Evolutionary conservation across 495 filamentous ascomycete genomes (phyloP), one percentile per base, ranked within the genome.

Genomic region (Pseudoneurospora amorphoporcata): DNA sequence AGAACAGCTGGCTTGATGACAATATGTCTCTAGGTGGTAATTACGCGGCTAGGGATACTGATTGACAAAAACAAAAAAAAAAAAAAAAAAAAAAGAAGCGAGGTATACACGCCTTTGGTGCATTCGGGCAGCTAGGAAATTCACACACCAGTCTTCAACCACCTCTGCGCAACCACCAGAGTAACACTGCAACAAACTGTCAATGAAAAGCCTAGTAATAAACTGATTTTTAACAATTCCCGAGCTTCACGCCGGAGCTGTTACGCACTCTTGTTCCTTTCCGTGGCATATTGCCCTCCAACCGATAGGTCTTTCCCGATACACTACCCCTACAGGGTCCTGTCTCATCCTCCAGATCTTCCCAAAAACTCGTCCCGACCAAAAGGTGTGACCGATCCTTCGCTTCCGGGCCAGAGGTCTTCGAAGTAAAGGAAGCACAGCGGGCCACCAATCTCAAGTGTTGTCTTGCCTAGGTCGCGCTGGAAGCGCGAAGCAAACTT

Each of bases 391-490:
- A 4, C 29, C 29, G 32, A 37, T 65, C 53, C 29, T 65, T 37
- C 29, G 53, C 53, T 65, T 65, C 29, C 29, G 53, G 32, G 53
- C 53, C 53, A 65, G 6, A 65, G 53, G 29, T 65, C 1, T 16
- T 37, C 53, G 12, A 35, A 37, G 16, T 37, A 17, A 17, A 65
- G 68, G 39, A 39, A 32, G 37, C 68, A 29, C 68, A 3, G 35
- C 2, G 1, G 37, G n/a, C n/a, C 8, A 10, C 10, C 17, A 69
- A 19, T 43, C 29, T 69, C 23, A 29, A 19, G 35, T 19, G 68
- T 69, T 23, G 53, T 53, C 9, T 43, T 73, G 73, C 74, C 47
- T 32, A 38, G 71, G 75, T 58, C 71, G 75, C 75, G 68, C n/a
- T 58, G 23, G 47, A 3, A 16, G 73, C 73, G 73, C 29, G 68